These are phyloP conservation scores for Citrus unshiu DNA, from an alignment of 345 rosid genomes.

Conservation along the genomic window DNA sequence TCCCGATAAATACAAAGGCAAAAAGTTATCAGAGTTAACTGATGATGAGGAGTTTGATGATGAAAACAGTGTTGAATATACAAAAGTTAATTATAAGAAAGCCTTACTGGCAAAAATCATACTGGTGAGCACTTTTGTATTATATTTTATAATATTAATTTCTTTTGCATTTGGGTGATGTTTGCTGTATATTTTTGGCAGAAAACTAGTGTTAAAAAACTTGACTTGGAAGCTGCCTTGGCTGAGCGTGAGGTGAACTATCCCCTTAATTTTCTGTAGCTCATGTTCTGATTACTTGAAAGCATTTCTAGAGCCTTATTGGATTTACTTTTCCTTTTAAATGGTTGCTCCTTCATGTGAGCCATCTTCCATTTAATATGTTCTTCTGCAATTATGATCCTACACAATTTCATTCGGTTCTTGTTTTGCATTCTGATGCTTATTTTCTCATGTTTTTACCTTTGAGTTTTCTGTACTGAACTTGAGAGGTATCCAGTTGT, in stretches of 20 bases:
- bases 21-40: slow-evolving; percentile 72
- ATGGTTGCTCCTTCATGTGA: neutral
- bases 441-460: neutral
- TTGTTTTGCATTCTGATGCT: neutral
- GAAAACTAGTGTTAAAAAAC: slow-evolving; percentile 93
- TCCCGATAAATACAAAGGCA: slow-evolving; percentile 80
- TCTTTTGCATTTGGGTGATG: slow-evolving; percentile 15
- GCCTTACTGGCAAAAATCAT: slow-evolving; percentile 54
- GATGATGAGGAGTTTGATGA: slow-evolving; percentile 77
- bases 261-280: slow-evolving; percentile 3
- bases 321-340: neutral
- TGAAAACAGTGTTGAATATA: slow-evolving; percentile 51
- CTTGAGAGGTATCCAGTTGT: neutral
- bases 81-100: slow-evolving; percentile 62
- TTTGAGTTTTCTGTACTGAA: neutral
- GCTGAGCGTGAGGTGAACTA: slow-evolving; percentile 70
- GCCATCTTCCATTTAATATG: neutral
- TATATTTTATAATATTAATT: neutral
- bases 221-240: slow-evolving; percentile 86
- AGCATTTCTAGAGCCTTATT: neutral
- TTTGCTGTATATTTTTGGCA: slow-evolving; percentile 25
- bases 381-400: neutral
- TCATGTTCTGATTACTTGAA: neutral
- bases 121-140: slow-evolving; percentile 45
- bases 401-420: neutral